phyloP scores from a whole-genome alignment of 1,284 basidiomycete species.

The Kwoniella shivajii region DNA sequence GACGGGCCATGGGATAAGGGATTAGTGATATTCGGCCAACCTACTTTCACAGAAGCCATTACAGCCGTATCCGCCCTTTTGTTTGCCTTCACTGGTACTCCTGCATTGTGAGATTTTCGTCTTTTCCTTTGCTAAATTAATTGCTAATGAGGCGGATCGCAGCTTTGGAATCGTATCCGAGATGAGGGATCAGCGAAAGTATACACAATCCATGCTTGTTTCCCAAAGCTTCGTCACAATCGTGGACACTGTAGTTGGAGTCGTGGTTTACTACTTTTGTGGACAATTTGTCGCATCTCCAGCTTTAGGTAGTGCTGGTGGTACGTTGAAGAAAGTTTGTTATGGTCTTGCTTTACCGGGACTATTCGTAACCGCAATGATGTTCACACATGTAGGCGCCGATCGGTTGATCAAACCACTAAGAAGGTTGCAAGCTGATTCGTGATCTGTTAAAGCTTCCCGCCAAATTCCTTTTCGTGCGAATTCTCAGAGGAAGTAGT shows the following conservation, averaged over 20 bases:
- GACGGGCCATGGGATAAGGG: conserved; percentile 41
- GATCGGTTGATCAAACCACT: neutral
- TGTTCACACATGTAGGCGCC: conserved; percentile 37
- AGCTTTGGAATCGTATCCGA: conserved; percentile 50
- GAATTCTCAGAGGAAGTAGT: conserved; percentile 31
- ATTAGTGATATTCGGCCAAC: conserved; percentile 26
- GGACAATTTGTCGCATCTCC: conserved; percentile 51
- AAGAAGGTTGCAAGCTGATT: neutral
- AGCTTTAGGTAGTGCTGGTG: conserved; percentile 53
- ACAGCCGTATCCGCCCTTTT: conserved; percentile 39
- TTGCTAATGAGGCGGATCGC: neutral
- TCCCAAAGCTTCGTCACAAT: conserved; percentile 43
- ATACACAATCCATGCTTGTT: conserved; percentile 27
- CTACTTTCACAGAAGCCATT: conserved; percentile 33
- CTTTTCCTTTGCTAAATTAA: neutral
- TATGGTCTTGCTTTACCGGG: conserved; percentile 48
- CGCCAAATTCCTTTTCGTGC: conserved; percentile 43
- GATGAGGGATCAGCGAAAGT: conserved; percentile 47
- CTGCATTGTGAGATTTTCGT: conserved; percentile 16
- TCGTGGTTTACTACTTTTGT: conserved; percentile 35
- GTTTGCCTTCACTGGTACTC: conserved; percentile 38
- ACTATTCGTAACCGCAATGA: conserved; percentile 35
- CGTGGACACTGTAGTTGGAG: conserved; percentile 39
- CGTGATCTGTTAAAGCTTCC: conserved; percentile 52
- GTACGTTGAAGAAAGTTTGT: conserved; percentile 46